Conservation (phyloP, 2,329 filamentous ascomycete genomes). For the Nannizzia gypsea region DNA sequence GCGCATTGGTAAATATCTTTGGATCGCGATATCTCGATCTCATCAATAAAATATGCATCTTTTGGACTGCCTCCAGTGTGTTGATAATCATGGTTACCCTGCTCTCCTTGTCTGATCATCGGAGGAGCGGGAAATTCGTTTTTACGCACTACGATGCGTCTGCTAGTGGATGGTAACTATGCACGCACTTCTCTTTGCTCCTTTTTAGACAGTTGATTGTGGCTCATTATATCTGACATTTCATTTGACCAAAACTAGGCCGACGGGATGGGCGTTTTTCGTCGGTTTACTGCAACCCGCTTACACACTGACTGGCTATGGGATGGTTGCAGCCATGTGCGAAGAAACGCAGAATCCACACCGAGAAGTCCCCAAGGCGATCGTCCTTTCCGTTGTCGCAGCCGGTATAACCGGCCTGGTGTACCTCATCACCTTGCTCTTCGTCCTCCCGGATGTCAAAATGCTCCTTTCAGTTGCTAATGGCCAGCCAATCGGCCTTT, state of each 20-base stretch:
- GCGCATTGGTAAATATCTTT: slow-evolving; percentile 54
- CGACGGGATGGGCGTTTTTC: slow-evolving; percentile 59
- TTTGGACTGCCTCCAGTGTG: slow-evolving; percentile 56
- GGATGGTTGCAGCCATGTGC: slow-evolving; percentile 61
- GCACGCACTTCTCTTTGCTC: no score
- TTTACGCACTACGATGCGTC: slow-evolving; percentile 58
- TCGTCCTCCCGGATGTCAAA: slow-evolving; percentile 58
- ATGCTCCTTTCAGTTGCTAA: slow-evolving; percentile 54
- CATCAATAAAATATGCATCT: slow-evolving; percentile 63
- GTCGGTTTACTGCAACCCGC: slow-evolving; percentile 56
- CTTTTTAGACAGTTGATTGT: no score
- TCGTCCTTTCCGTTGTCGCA: slow-evolving; percentile 56
- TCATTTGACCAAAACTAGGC: slow-evolving; percentile 29
- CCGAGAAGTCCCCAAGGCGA: slow-evolving; percentile 58
- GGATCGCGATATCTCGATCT: slow-evolving; percentile 50
- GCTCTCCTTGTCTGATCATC: slow-evolving; percentile 47
- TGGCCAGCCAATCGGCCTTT: slow-evolving; percentile 61
- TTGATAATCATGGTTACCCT: slow-evolving; percentile 55
- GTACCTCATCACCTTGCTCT: slow-evolving; percentile 63
- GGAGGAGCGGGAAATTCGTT: slow-evolving; percentile 50
- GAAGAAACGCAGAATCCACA: slow-evolving; percentile 60
- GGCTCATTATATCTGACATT: no score
- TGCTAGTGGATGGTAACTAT: slow-evolving; percentile 46
- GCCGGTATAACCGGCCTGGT: slow-evolving; percentile 54
- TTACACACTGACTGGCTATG: slow-evolving; percentile 45